Conservation (phyloP, 441 rosid species). For the Corymbia citriodora region DNA sequence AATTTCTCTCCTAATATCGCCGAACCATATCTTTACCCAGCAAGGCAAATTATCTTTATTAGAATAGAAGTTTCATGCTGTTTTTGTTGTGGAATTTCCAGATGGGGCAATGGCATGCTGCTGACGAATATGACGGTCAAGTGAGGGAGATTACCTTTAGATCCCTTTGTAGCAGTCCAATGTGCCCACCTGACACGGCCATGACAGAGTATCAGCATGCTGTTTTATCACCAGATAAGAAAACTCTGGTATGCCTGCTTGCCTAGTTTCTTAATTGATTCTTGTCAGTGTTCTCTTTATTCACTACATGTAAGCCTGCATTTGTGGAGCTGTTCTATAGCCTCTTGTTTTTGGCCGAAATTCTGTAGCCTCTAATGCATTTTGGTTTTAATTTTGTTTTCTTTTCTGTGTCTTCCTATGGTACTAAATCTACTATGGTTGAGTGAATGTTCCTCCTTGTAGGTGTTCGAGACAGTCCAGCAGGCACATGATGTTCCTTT, state of each 20-base stretch:
- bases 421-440: neutral
- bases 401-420: neutral
- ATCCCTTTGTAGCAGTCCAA: slow-evolving; percentile 86
- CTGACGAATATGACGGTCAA: slow-evolving; percentile 93
- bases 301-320: neutral
- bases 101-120: slow-evolving; percentile 94
- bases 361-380: neutral
- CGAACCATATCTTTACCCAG: neutral
- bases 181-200: slow-evolving; percentile 98
- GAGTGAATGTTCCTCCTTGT: neutral
- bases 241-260: slow-evolving; percentile 44
- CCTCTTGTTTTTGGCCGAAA: neutral
- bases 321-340: neutral
- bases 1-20: neutral
- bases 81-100: slow-evolving; percentile 28
- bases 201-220: slow-evolving; percentile 95
- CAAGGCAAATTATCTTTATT: neutral
- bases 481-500: slow-evolving; percentile 97
- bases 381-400: neutral
- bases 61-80: slow-evolving; percentile 4
- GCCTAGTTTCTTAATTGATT: neutral
- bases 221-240: slow-evolving; percentile 75
- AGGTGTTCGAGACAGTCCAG: slow-evolving; percentile 97
- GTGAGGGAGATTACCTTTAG: slow-evolving; percentile 94
- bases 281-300: neutral